A percentile compares a stretch with the other conserved stretches of the same genome.
Conservation (phyloP, 139 green algal genomes). For the Micractinium conductrix region DNA sequence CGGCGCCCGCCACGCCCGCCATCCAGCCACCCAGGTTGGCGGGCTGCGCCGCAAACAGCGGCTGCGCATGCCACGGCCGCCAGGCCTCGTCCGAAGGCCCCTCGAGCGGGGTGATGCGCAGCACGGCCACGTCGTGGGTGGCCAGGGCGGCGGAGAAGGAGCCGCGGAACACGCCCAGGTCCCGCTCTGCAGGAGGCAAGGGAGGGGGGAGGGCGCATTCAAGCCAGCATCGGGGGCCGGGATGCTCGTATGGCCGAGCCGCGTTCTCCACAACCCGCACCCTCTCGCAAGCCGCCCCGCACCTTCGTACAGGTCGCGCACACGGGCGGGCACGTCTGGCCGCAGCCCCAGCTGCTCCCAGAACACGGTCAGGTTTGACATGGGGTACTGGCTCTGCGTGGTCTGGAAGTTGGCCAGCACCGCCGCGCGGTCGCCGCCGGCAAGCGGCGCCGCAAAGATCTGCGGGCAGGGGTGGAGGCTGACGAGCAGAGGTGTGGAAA, state of each 20-base stretch:
- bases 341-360: constrained; percentile 47
- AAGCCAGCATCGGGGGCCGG: too few relatives aligned
- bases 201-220: too few relatives aligned
- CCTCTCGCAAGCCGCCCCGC: background rate
- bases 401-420: constrained; percentile 60
- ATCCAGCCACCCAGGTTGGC: background rate
- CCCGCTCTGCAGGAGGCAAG: constrained; percentile 8
- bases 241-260: background rate
- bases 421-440: constrained; percentile 50
- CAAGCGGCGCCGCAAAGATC: constrained; percentile 61
- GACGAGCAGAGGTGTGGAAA: background rate
- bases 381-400: constrained; percentile 1
- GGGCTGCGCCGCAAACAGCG: constrained; percentile 16
- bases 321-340: background rate
- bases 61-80: constrained; percentile 32
- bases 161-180: constrained; percentile 44
- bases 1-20: too few relatives aligned
- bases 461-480: constrained; percentile 13
- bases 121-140: constrained; percentile 36
- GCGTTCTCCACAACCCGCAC: too few relatives aligned
- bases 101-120: constrained; percentile 18
- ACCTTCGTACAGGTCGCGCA: constrained; percentile 57
- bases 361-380: constrained; percentile 14
- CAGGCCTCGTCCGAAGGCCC: background rate
- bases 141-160: constrained; percentile 35